Conservation (phyloP, 352 stramenopile genomes). For the Globisporangium paroecandrum region DNA sequence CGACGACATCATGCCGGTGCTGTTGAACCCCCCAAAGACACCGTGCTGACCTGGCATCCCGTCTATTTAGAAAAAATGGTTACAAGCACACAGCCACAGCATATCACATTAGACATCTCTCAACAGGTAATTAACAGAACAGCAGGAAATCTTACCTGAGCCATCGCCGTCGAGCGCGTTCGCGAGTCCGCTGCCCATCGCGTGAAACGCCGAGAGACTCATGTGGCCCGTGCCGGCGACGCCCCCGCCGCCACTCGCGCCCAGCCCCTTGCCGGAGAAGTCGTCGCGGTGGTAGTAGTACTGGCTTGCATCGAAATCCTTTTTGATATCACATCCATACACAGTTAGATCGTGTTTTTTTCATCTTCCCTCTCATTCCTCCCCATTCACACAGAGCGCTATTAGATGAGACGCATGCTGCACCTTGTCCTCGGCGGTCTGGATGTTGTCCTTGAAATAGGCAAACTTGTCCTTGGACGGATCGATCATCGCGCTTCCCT, state of each 20-base stretch:
- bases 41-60: slow-evolving; percentile 15
- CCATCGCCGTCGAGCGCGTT: slow-evolving; percentile 29
- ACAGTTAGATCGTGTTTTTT: slow-evolving; percentile 1
- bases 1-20: slow-evolving; percentile 36
- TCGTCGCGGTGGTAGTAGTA: slow-evolving; percentile 88
- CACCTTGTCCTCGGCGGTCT: slow-evolving; percentile 86
- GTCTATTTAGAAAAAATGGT: slow-evolving; percentile 3
- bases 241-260: slow-evolving; percentile 22
- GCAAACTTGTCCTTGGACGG: slow-evolving; percentile 87
- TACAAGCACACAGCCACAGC: background rate
- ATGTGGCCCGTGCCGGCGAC: slow-evolving; percentile 26
- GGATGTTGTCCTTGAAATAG: slow-evolving; percentile 90
- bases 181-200: slow-evolving; percentile 37
- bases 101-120: background rate
- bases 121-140: background rate
- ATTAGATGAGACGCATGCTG: background rate
- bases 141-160: background rate
- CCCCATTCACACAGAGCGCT: background rate
- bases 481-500: slow-evolving; percentile 57
- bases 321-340: slow-evolving; percentile 1
- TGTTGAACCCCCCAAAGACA: slow-evolving; percentile 45
- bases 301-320: slow-evolving; percentile 86
- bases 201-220: slow-evolving; percentile 50
- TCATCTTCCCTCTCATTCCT: background rate
- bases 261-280: slow-evolving; percentile 38